phyloP scores from a whole-genome alignment of 495 filamentous ascomycete genomes.

The Penicillium psychrofluorescens region DNA sequence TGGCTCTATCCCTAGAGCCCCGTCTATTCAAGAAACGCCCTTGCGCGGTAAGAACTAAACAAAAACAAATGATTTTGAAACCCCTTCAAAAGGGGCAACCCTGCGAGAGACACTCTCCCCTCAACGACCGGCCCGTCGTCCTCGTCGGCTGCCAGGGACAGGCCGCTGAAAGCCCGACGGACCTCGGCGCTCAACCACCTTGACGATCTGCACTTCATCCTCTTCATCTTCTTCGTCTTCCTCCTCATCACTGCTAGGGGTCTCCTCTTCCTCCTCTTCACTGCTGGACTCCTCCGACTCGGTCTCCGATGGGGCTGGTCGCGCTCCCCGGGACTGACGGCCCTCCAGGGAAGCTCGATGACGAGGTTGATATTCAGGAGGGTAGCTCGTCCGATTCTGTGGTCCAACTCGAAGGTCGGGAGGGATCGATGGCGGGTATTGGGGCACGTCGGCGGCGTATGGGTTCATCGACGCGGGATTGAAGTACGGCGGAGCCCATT shows the following conservation, averaged over 20 bases:
- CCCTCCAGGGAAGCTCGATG: conserved; percentile 3
- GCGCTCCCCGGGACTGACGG: conserved; percentile 8
- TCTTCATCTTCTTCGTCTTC: conserved; percentile 6
- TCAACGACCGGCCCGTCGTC: conserved; percentile 20
- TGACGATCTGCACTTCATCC: conserved; percentile 28
- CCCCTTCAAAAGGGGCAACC: not conserved
- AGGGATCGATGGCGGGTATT: conserved; percentile 23
- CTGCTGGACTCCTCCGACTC: conserved; percentile 15
- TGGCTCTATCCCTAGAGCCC: not conserved
- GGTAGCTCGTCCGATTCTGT: conserved; percentile 13
- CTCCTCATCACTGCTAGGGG: conserved; percentile 21
- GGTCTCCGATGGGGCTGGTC: conserved; percentile 10
- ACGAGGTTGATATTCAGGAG: conserved; percentile 8
- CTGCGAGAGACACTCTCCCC: conserved; percentile 6
- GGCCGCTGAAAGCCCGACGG: conserved; percentile 13
- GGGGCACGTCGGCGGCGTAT: conserved; percentile 20
- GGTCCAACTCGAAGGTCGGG: conserved; percentile 25
- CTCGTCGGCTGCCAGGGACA: conserved; percentile 12
- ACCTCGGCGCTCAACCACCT: conserved; percentile 23
- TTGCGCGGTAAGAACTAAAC: conserved; percentile 1
- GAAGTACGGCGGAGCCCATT: conserved; percentile 39
- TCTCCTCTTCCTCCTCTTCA: conserved; percentile 10
- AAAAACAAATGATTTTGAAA: not conserved
- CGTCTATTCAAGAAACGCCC: conserved; percentile 9
- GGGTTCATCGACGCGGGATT: conserved; percentile 23